Evolutionary conservation across 2,329 filamentous ascomycete genomes (phyloP).

Genomic region (Stromatinia cepivora): DNA sequence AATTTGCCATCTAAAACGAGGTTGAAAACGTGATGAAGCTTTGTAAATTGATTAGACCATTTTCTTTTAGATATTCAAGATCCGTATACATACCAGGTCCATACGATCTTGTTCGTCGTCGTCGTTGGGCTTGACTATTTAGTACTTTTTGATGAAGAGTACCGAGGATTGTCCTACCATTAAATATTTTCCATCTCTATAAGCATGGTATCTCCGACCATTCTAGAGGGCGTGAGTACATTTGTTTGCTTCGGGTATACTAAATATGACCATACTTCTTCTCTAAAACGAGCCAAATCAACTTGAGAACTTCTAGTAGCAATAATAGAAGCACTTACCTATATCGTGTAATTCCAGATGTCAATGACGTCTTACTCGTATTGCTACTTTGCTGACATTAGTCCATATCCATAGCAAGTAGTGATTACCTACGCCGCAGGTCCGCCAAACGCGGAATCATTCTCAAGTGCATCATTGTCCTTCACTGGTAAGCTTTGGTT

Average conservation of each 20-base stretch:
- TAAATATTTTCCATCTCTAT: conserved; percentile 35
- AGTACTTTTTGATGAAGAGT: neutral
- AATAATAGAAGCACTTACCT: conserved; percentile 5
- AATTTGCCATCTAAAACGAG: conserved; percentile 12
- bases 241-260: neutral
- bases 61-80: too few species aligned
- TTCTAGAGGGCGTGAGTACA: conserved; percentile 35
- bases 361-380: conserved; percentile 26
- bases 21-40: conserved; percentile 21
- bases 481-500: conserved; percentile 12
- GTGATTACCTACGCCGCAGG: neutral
- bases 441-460: conserved; percentile 17
- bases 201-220: conserved; percentile 45
- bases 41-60: neutral
- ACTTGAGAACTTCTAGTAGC: neutral
- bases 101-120: conserved; percentile 37
- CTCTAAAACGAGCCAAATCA: neutral
- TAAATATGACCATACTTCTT: conserved; percentile 16
- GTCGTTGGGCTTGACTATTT: conserved; percentile 35
- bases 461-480: conserved; percentile 12
- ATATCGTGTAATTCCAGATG: conserved; percentile 26
- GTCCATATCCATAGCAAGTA: neutral
- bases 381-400: conserved; percentile 13
- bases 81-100: conserved; percentile 28
- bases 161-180: conserved; percentile 14